Base-by-base conservation (phyloP, 2,329 filamentous ascomycete species). In the Pseudocercospora musae region DNA sequence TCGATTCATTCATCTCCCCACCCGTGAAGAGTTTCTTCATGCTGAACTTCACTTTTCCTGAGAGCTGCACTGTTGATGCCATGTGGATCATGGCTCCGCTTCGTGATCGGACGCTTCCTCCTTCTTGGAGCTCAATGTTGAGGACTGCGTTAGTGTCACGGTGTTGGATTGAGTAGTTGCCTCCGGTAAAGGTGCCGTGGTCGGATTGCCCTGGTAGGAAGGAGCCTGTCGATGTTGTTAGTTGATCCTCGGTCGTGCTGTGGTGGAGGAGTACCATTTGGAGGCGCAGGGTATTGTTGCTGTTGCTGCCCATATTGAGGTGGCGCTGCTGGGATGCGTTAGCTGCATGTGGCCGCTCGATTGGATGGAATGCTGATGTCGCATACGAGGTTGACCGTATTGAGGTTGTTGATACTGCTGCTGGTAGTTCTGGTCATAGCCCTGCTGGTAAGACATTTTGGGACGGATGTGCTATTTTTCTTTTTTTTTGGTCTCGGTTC, bases 81-180 rank as follows among this genome's bases (percentile, higher is more conserved):
- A 97, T 97, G 72, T 91, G 90, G 69, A 97, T 90, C 91, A 98
- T 94, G 57, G 87, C 85, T 13, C 92, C 90, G 23, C 93, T 92
- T 73, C 90, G 94, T 1, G 87, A 90, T 20, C 81, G 82, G 57
- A 97, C 76, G 0, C 92, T 92, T 70, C 91, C 96, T 2, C 91
- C 92, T 75, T 93, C 89, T 10, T 92, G 92, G 52, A 97, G 78
- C 74, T 96, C 92, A 21, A 96, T 77, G 0, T 92, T 97, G 64
- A 96, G 77, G 66, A 96, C 88, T 0, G 90, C 92, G 74, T 96
- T 97, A 58, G 87, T 88, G 75, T 96, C 92, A 18, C 94, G 84
- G 73, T 97, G 94, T 71, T 90, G 94, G 73, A 97, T 91, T 44
- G 92, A 85, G 74, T 93, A 98, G 73, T 89, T 93, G 9, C 93